These are phyloP conservation scores for Dichotomocladium elegans DNA, from an alignment of 371 early-diverging fungal species.

Conservation along the genomic window DNA sequence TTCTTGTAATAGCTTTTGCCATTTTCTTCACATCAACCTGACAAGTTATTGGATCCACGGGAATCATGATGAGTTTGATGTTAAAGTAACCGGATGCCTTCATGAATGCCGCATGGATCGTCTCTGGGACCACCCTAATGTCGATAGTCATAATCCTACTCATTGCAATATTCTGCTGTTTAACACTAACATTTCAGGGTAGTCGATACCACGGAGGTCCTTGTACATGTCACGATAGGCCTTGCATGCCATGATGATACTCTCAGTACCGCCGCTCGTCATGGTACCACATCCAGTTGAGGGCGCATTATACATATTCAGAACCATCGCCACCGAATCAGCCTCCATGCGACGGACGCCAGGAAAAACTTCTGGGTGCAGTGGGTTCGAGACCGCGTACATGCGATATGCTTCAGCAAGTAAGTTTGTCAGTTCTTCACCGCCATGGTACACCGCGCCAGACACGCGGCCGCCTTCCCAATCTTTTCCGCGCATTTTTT, in stretches of 20 bases:
- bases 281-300: constrained; percentile 73
- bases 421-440: constrained; percentile 69
- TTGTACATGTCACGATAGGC: constrained; percentile 81
- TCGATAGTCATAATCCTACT: neutral
- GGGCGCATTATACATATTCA: constrained; percentile 83
- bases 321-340: constrained; percentile 89
- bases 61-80: constrained; percentile 81
- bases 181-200: constrained; percentile 82
- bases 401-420: constrained; percentile 82
- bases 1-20: constrained; percentile 75
- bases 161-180: too few relatives aligned
- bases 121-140: constrained; percentile 83
- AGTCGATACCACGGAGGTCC: constrained; percentile 68
- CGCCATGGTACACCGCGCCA: constrained; percentile 92
- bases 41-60: constrained; percentile 76
- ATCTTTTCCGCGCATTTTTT: constrained; percentile 51
- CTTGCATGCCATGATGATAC: constrained; percentile 91
- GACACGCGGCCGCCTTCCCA: constrained; percentile 88
- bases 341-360: constrained; percentile 95
- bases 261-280: constrained; percentile 95
- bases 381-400: constrained; percentile 83
- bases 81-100: constrained; percentile 91
- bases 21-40: constrained; percentile 75
- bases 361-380: constrained; percentile 96
- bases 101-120: constrained; percentile 94